Percentiles rank a stretch among this genome's conserved stretches.
Evolutionary conservation across 2,329 filamentous ascomycete genomes (phyloP).

Genomic region (Paecilomyces sp.): DNA sequence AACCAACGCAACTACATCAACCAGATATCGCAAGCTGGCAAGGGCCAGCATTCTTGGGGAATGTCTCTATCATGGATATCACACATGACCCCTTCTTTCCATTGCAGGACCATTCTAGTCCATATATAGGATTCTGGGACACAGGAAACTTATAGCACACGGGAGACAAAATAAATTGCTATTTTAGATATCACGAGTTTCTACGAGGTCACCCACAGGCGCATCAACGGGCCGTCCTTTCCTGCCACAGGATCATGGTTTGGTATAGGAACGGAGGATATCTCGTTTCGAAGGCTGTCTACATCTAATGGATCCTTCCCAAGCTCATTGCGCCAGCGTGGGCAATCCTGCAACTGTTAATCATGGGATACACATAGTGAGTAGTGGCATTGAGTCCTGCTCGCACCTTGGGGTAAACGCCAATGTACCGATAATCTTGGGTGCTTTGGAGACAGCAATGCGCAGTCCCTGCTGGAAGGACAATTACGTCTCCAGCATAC

Average conservation of each 20-base stretch:
- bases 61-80: slow-evolving; percentile 20
- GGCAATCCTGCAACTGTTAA: slow-evolving; percentile 8
- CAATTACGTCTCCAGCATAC: slow-evolving; percentile 25
- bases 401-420: slow-evolving; percentile 27
- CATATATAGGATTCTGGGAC: slow-evolving; percentile 20
- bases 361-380: background rate
- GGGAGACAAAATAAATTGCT: background rate
- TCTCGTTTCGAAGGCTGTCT: slow-evolving; percentile 7
- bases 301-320: slow-evolving; percentile 13
- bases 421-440: slow-evolving; percentile 26
- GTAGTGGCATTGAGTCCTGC: background rate
- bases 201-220: slow-evolving; percentile 10
- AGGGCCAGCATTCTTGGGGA: slow-evolving; percentile 11
- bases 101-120: slow-evolving; percentile 19
- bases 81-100: slow-evolving; percentile 22
- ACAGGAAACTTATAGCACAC: slow-evolving; percentile 17
- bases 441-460: slow-evolving; percentile 23
- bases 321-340: slow-evolving; percentile 14
- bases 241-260: slow-evolving; percentile 15
- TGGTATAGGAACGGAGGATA: slow-evolving; percentile 10
- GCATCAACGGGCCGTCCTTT: slow-evolving; percentile 10
- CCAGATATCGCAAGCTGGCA: slow-evolving; percentile 9
- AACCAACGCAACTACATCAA: slow-evolving; percentile 3
- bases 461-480: slow-evolving; percentile 27
- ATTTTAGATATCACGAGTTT: background rate